Evolutionary conservation across 2,329 filamentous ascomycete genomes (phyloP).

Genomic region (Pyrenophora tritici-repentis): DNA sequence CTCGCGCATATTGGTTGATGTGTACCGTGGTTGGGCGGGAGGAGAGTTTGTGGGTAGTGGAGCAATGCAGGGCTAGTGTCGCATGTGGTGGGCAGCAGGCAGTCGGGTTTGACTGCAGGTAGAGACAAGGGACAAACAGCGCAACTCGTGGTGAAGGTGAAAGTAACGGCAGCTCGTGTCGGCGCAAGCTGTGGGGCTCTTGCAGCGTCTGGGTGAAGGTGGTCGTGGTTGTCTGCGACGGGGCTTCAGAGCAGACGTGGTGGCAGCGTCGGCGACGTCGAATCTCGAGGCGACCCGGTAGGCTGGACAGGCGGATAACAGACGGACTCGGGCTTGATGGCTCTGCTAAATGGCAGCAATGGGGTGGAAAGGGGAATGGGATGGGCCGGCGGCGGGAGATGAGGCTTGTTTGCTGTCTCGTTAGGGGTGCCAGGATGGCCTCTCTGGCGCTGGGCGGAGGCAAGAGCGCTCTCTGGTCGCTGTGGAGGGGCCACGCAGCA

Average conservation of each 20-base stretch:
- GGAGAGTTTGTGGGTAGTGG: constrained; percentile 22
- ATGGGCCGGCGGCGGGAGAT: constrained; percentile 31
- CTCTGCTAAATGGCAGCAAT: constrained; percentile 5
- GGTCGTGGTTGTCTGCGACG: constrained; percentile 8
- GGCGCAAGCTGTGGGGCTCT: constrained; percentile 1
- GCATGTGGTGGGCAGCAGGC: constrained; percentile 35
- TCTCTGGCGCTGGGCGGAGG: constrained; percentile 11
- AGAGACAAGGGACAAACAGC: constrained; percentile 18
- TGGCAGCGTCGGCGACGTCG: constrained; percentile 14
- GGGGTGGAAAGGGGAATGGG: constrained; percentile 26
- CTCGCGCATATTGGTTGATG: constrained; percentile 80
- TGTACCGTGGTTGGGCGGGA: constrained; percentile 19
- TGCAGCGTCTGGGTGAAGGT: constrained; percentile 18
- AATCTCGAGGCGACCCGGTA: constrained; percentile 18
- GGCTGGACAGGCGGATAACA: constrained; percentile 13
- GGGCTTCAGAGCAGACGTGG: constrained; percentile 17
- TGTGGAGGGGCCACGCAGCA: constrained; percentile 19
- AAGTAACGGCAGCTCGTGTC: too few relatives aligned
- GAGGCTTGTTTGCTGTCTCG: constrained; percentile 40
- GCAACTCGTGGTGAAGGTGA: constrained; percentile 1
- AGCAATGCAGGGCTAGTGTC: constrained; percentile 40
- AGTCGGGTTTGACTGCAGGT: constrained; percentile 15
- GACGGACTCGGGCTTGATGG: constrained; percentile 13
- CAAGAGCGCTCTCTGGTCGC: constrained; percentile 5
- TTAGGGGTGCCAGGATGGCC: constrained; percentile 36